A percentile compares a stretch with the other conserved stretches of the same genome.
phyloP scores from a whole-genome alignment of 2,329 filamentous ascomycete genomes.

The Penicillium olsonii region DNA sequence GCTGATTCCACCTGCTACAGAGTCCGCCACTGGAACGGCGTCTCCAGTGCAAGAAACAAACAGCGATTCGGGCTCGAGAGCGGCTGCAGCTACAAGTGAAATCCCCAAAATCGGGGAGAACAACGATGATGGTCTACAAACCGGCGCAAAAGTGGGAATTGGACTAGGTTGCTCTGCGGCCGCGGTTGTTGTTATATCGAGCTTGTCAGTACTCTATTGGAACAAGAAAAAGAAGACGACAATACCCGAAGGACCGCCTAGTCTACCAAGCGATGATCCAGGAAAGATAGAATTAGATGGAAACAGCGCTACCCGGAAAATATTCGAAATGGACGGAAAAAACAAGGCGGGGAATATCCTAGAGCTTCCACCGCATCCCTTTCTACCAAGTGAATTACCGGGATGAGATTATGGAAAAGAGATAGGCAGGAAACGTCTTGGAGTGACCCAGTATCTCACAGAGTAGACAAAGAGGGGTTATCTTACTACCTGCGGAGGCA shows the following conservation, averaged over 20 bases:
- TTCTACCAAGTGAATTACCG: not conserved
- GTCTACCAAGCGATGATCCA: not conserved
- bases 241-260: not conserved
- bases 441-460: not conserved
- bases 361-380: slow-evolving; percentile 1
- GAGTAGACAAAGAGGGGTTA: not conserved
- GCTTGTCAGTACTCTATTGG: not conserved
- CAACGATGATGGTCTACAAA: not conserved
- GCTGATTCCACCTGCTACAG: not conserved
- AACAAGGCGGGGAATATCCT: not conserved
- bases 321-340: slow-evolving; percentile 5
- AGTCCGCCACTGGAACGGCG: slow-evolving; percentile 1
- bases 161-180: slow-evolving; percentile 3
- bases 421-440: not conserved
- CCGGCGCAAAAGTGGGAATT: slow-evolving; percentile 2
- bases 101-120: not conserved
- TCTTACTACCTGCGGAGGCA: not conserved
- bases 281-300: not conserved
- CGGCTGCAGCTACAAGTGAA: slow-evolving; percentile 1
- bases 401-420: slow-evolving; percentile 1
- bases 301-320: not conserved
- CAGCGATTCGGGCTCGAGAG: not conserved
- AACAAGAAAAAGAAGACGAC: slow-evolving; percentile 3
- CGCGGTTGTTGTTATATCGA: slow-evolving; percentile 1
- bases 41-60: not conserved